Evolutionary conservation across 768 basidiomycete genomes (phyloP).

Genomic region (Psilocybe tampanensis): DNA sequence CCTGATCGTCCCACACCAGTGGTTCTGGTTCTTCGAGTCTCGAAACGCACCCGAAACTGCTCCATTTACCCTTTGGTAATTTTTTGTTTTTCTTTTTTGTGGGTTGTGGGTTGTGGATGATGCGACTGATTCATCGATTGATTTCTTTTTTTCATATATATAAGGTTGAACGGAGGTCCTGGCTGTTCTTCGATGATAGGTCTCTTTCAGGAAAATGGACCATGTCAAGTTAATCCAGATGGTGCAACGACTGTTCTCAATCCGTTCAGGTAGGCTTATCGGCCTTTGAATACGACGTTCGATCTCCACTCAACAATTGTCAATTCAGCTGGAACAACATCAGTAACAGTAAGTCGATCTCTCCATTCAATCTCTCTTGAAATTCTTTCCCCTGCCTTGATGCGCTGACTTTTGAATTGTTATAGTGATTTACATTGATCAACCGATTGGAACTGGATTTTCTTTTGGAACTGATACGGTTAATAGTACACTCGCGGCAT

Average conservation of each 20-base stretch:
- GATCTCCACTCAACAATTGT: too few species aligned
- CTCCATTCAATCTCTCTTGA: too few species aligned
- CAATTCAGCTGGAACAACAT: slow-evolving; percentile 62
- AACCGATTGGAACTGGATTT: slow-evolving; percentile 69
- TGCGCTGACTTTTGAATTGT: neutral
- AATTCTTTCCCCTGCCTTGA: neutral
- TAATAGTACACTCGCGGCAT: slow-evolving; percentile 60
- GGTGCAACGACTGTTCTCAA: slow-evolving; percentile 54
- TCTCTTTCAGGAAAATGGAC: slow-evolving; percentile 72
- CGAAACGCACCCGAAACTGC: slow-evolving; percentile 60
- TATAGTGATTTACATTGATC: slow-evolving; percentile 70
- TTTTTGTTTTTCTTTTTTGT: too few species aligned
- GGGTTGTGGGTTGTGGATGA: neutral
- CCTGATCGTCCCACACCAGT: slow-evolving; percentile 35
- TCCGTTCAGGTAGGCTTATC: slow-evolving; percentile 50
- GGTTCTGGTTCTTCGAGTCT: slow-evolving; percentile 79
- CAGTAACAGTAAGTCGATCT: slow-evolving; percentile 57
- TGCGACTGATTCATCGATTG: neutral
- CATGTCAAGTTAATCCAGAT: slow-evolving; percentile 61
- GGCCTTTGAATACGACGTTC: neutral
- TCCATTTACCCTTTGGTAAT: slow-evolving; percentile 66
- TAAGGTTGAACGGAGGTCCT: slow-evolving; percentile 63
- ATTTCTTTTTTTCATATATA: neutral
- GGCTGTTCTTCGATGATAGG: slow-evolving; percentile 69
- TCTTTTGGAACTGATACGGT: slow-evolving; percentile 59